Evolutionary conservation across 768 basidiomycete genomes (phyloP).

Genomic region (Tricholoma sp.): DNA sequence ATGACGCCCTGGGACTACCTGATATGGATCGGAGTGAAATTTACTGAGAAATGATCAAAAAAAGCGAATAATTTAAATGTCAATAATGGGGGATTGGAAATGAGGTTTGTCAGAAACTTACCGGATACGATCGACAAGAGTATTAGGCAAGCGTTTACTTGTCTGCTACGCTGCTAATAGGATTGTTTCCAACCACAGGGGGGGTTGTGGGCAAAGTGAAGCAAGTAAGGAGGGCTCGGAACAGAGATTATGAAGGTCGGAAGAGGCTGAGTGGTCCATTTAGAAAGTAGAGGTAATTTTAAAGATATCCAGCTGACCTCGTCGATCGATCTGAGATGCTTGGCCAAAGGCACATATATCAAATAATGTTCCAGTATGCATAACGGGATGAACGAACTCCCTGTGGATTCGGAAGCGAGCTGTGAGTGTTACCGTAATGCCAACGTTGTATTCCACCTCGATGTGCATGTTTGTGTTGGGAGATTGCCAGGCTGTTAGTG

Average conservation of each 20-base stretch:
- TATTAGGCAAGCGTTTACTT: not conserved
- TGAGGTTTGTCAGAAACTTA: conserved; percentile 15
- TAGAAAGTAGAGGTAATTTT: conserved; percentile 9
- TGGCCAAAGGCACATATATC: conserved; percentile 6
- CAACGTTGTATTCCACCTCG: not conserved
- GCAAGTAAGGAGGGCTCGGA: not conserved
- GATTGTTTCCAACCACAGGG: not conserved
- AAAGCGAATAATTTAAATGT: conserved; percentile 6
- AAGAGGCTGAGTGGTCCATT: not conserved
- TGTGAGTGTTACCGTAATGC: not conserved
- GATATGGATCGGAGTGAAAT: not conserved
- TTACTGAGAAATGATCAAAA: conserved; percentile 3
- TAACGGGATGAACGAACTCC: not conserved
- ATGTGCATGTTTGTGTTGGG: not conserved
- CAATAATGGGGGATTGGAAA: conserved; percentile 13
- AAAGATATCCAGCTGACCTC: conserved; percentile 11
- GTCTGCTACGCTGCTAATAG: not conserved
- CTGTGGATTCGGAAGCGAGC: not conserved
- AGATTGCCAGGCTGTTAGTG: not conserved
- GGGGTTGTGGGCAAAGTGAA: not conserved
- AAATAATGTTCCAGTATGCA: not conserved
- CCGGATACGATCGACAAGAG: conserved; percentile 24
- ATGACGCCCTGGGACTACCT: not conserved
- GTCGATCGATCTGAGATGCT: conserved; percentile 21
- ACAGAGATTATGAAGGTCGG: conserved; percentile 2